Evolutionary conservation across 176 grass and related monocot genomes (phyloP).

Genomic region (Typha latifolia): DNA sequence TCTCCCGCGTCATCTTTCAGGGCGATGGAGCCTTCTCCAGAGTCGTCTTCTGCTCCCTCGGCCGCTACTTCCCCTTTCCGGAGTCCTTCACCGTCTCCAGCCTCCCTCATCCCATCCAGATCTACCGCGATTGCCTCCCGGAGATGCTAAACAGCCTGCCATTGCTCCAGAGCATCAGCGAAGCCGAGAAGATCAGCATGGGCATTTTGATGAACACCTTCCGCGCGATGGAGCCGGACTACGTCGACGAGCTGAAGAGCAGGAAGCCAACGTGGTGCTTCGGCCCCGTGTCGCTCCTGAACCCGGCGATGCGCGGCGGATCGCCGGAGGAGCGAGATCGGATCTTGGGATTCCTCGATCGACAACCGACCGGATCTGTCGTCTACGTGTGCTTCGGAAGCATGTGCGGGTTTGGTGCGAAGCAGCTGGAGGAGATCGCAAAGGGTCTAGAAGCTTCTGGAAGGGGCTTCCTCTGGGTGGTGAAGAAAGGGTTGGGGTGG

Average conservation of each 20-base stretch:
- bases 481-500: slow-evolving; percentile 23
- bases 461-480: slow-evolving; percentile 58
- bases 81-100: slow-evolving; percentile 1
- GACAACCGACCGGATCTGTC: slow-evolving; percentile 5
- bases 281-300: slow-evolving; percentile 1
- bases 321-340: slow-evolving; percentile 4
- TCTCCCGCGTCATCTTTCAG: slow-evolving; percentile 15
- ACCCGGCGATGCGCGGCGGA: slow-evolving; percentile 2
- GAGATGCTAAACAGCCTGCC: neutral
- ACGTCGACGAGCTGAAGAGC: neutral
- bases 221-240: slow-evolving; percentile 9
- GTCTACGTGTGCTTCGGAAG: slow-evolving; percentile 65
- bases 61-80: neutral
- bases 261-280: neutral
- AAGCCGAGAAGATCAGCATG: slow-evolving; percentile 5
- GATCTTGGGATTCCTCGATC: slow-evolving; percentile 27
- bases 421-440: slow-evolving; percentile 36
- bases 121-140: neutral
- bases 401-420: neutral
- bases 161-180: neutral
- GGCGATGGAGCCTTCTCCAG: neutral
- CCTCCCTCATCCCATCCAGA: slow-evolving; percentile 3
- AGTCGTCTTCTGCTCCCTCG: neutral
- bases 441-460: slow-evolving; percentile 21
- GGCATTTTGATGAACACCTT: slow-evolving; percentile 6